These are phyloP conservation scores for Candida maesae DNA, from an alignment of 805 yeast species.

Conservation along the genomic window DNA sequence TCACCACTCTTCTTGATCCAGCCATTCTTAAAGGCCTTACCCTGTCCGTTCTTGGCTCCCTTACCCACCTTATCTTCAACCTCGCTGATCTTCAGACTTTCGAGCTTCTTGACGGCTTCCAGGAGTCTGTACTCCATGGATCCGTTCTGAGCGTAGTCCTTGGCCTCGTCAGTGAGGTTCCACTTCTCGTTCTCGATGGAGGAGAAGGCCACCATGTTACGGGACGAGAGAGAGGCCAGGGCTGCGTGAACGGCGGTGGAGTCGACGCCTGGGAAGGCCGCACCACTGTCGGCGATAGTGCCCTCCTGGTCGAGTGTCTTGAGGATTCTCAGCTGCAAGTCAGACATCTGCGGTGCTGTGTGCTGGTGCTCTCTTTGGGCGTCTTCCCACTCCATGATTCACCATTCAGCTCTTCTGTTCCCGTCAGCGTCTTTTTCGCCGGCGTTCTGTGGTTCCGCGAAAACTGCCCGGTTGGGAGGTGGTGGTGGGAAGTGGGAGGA, in stretches of 20 bases:
- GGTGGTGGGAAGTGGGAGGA: no score
- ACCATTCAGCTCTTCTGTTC: no score
- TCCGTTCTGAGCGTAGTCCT: constrained; percentile 72
- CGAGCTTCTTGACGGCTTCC: constrained; percentile 69
- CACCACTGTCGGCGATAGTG: constrained; percentile 65
- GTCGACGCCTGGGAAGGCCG: constrained; percentile 59
- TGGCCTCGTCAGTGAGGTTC: constrained; percentile 76
- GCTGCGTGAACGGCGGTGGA: constrained; percentile 75
- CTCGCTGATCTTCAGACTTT: constrained; percentile 79
- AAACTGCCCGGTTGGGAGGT: no score
- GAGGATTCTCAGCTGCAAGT: constrained; percentile 59
- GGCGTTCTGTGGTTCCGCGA: no score
- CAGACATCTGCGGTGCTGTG: no score
- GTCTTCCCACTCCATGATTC: not conserved
- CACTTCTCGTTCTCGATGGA: constrained; percentile 74
- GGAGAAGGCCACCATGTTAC: constrained; percentile 70
- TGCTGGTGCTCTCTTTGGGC: no score
- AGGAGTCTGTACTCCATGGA: constrained; percentile 87
- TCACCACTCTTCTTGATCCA: constrained; percentile 86
- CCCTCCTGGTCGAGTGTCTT: constrained; percentile 60
- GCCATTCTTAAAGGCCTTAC: constrained; percentile 94
- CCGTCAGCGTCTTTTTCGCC: constrained; percentile 2
- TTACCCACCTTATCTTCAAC: constrained; percentile 62
- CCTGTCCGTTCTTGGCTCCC: constrained; percentile 90
- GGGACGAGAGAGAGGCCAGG: constrained; percentile 79